Percentiles rank a stretch among this genome's conserved stretches.
phyloP scores from a whole-genome alignment of 179 eudicot genomes.

The Beta macrorhiza region DNA sequence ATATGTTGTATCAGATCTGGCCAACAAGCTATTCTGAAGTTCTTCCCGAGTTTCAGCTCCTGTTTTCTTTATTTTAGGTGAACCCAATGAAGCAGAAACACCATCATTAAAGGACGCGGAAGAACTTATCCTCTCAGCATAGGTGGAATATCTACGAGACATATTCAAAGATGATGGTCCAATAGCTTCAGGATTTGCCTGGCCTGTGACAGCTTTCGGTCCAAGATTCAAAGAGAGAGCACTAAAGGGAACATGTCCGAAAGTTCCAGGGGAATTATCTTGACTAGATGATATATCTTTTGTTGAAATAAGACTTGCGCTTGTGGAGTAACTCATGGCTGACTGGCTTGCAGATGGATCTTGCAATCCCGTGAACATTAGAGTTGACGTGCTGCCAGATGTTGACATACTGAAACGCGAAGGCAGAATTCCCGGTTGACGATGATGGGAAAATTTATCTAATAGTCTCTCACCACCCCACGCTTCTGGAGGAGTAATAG shows the following conservation, averaged over 20 bases:
- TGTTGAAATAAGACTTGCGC: conserved; percentile 36
- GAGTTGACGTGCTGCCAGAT: conserved; percentile 42
- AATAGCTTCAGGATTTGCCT: conserved; percentile 46
- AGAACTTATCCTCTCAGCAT: conserved; percentile 83
- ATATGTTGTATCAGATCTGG: conserved; percentile 58
- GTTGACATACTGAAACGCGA: conserved; percentile 58
- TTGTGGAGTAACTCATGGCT: conserved; percentile 39
- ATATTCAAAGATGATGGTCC: conserved; percentile 49
- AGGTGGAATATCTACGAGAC: conserved; percentile 67
- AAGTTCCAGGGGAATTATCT: conserved; percentile 45
- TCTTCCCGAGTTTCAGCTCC: conserved; percentile 92
- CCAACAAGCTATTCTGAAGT: conserved; percentile 57
- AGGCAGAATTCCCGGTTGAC: conserved; percentile 46
- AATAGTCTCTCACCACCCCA: conserved; percentile 83
- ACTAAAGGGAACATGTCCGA: conserved; percentile 62
- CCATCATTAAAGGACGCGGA: conserved; percentile 54
- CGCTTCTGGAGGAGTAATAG: conserved; percentile 90
- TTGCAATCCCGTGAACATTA: conserved; percentile 51
- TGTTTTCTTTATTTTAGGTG: conserved; percentile 87
- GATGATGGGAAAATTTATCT: conserved; percentile 53
- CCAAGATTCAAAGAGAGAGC: conserved; percentile 45
- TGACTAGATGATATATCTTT: conserved; percentile 48
- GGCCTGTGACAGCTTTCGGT: conserved; percentile 41
- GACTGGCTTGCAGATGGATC: conserved; percentile 52
- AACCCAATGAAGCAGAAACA: conserved; percentile 50